Base-by-base conservation (phyloP, 768 basidiomycete species). In the Leccinum uliginosum region DNA sequence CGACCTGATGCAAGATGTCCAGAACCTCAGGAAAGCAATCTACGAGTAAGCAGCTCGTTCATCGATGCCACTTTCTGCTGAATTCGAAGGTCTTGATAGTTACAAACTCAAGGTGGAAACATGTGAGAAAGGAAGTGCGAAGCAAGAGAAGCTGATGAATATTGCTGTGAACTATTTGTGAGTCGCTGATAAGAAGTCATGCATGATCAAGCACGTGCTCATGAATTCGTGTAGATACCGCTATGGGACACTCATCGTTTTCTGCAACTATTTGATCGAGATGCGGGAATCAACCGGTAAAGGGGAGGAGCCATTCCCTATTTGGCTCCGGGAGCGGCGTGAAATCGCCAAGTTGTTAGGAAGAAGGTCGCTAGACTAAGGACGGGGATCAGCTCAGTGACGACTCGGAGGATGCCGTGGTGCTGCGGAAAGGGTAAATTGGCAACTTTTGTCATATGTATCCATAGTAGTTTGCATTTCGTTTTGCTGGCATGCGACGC, bases 191-290 rank as follows among this genome's bases (percentile, higher is more conserved):
- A 26, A 26, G 40, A 63, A 59, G 46, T 19, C 40, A 66, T 49
- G 26, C 23, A 19, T 49, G 27, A n/a, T n/a, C n/a, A n/a, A 12
- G 27, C 32, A 27, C 38, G 30, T 29, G 40, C 60, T 68, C 48
- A 67, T 30, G 4, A 14, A 21, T 12, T 8, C 46, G 17, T 49
- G 47, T 58, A 91, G 89, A 59, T 91, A 89, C 68, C 87, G 88
- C 60, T 97, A 98, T 66, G 96, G 90, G 7, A 86, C 91, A 4
- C 78, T 97, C 32, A 96, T 98, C 63, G 92, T 92, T 5, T 91
- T 99, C 57, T 89, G 97, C 49, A 94, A 97, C 69, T 98, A 96
- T 71, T 79, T 98, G 62, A 85, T 98, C 52, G 93, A 96, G 71
- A 70, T 67, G 60, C 70, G 72, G 50, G 74, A 75, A 59, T 75